phyloP scores from a whole-genome alignment of 495 filamentous ascomycete species.

The Xylaria venustula region DNA sequence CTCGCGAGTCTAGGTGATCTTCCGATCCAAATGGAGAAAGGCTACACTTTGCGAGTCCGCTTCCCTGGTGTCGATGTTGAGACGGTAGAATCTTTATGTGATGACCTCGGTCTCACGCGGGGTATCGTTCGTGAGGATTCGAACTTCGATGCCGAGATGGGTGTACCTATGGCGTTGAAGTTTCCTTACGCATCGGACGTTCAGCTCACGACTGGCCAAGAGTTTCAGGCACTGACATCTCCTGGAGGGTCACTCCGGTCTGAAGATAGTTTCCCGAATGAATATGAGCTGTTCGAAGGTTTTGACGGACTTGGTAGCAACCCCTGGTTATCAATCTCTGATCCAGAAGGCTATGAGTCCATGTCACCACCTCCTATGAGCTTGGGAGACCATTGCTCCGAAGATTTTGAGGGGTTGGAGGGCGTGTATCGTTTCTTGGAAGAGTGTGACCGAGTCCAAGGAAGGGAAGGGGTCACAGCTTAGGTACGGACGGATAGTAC shows the following conservation, averaged over 20 bases:
- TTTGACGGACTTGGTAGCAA: constrained; percentile 39
- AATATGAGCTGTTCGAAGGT: constrained; percentile 36
- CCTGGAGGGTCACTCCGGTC: constrained; percentile 47
- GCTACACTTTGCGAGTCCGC: constrained; percentile 64
- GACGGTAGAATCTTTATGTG: constrained; percentile 78
- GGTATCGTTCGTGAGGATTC: constrained; percentile 79
- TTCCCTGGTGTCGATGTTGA: constrained; percentile 89
- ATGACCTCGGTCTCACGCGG: constrained; percentile 77
- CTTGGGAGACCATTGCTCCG: constrained; percentile 43
- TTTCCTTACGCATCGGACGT: constrained; percentile 80
- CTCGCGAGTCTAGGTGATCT: constrained; percentile 77
- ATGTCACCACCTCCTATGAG: constrained; percentile 44
- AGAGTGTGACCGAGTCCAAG: constrained; percentile 70
- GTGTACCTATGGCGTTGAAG: constrained; percentile 68
- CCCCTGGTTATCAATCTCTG: constrained; percentile 44
- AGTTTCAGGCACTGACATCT: constrained; percentile 44
- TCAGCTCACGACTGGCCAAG: constrained; percentile 19
- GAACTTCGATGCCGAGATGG: constrained; percentile 62
- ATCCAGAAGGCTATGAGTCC: constrained; percentile 50
- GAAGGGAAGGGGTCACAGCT: constrained; percentile 19
- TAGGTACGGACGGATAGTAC: constrained; percentile 3
- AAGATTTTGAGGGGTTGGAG: constrained; percentile 73
- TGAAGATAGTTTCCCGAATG: constrained; percentile 35
- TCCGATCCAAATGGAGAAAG: constrained; percentile 68
- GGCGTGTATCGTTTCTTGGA: constrained; percentile 86